Evolutionary conservation across 2,329 filamentous ascomycete species (phyloP).

Genomic region (Didymella lethalis): DNA sequence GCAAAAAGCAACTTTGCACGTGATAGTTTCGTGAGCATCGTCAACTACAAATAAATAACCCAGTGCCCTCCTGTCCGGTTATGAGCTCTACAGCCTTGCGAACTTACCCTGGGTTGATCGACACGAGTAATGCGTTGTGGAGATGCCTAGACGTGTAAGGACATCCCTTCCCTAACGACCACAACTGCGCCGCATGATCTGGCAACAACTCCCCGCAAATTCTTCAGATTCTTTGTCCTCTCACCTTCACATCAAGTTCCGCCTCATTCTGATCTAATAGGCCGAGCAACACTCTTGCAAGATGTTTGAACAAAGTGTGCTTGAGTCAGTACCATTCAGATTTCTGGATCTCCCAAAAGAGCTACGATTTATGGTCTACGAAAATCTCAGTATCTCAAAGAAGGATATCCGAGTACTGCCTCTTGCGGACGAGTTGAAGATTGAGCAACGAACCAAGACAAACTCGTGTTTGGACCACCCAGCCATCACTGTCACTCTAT

Average conservation of each 20-base stretch:
- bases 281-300: not conserved
- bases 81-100: not conserved
- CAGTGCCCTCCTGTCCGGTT: not conserved
- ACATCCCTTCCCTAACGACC: constrained; percentile 10
- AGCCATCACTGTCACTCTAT: constrained; percentile 4
- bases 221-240: not conserved
- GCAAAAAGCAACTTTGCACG: constrained; percentile 4
- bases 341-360: constrained; percentile 23
- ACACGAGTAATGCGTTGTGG: not conserved
- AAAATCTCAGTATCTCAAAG: constrained; percentile 8
- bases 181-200: constrained; percentile 10
- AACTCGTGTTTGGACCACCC: not conserved
- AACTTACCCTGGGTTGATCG: not conserved
- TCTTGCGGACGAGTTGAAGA: not conserved
- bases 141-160: constrained; percentile 3
- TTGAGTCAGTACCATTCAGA: constrained; percentile 1
- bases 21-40: not conserved
- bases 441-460: not conserved
- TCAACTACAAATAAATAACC: not conserved
- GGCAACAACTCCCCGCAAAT: not conserved
- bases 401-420: constrained; percentile 3
- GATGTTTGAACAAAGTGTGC: not conserved
- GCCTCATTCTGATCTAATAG: not conserved
- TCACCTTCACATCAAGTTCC: not conserved
- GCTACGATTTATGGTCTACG: constrained; percentile 22